These are phyloP conservation scores for Paraphoma sp. DNA, from an alignment of 2,329 filamentous ascomycete species.

Conservation along the genomic window DNA sequence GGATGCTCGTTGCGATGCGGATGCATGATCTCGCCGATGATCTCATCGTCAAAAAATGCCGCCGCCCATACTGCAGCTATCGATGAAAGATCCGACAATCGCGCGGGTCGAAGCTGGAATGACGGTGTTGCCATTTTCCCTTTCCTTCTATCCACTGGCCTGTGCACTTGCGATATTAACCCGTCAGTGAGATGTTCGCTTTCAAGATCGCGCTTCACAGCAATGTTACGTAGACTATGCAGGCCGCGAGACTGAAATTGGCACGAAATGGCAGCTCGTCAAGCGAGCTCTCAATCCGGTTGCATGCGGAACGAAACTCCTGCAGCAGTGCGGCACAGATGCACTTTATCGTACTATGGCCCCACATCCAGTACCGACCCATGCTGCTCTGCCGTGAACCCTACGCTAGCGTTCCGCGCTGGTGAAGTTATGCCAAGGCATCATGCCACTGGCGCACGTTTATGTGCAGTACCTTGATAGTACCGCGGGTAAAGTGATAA, in stretches of 20 bases:
- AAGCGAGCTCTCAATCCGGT: not conserved
- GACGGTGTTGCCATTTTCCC: not conserved
- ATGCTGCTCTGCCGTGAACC: not conserved
- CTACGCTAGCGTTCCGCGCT: not conserved
- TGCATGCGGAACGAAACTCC: too few species aligned
- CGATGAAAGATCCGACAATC: slow-evolving; percentile 18
- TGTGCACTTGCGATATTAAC: not conserved
- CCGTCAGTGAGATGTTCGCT: not conserved
- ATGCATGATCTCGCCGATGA: slow-evolving; percentile 43
- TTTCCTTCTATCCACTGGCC: not conserved
- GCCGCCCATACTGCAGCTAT: slow-evolving; percentile 33
- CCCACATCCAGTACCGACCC: not conserved
- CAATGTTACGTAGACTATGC: not conserved
- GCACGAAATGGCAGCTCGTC: not conserved
- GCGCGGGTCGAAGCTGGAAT: slow-evolving; percentile 17
- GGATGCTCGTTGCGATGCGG: slow-evolving; percentile 35
- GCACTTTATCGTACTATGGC: not conserved
- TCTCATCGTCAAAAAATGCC: slow-evolving; percentile 42
- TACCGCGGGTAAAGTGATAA: too few species aligned
- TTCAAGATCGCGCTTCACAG: not conserved
- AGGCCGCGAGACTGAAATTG: not conserved
- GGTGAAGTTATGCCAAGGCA: too few species aligned
- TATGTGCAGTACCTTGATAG: too few species aligned
- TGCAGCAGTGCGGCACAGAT: not conserved
- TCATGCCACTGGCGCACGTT: too few species aligned